Evolutionary conservation across 352 stramenopile genomes (phyloP), one percentile per base, ranked within the genome.

Genomic region (Pythium chondricola): DNA sequence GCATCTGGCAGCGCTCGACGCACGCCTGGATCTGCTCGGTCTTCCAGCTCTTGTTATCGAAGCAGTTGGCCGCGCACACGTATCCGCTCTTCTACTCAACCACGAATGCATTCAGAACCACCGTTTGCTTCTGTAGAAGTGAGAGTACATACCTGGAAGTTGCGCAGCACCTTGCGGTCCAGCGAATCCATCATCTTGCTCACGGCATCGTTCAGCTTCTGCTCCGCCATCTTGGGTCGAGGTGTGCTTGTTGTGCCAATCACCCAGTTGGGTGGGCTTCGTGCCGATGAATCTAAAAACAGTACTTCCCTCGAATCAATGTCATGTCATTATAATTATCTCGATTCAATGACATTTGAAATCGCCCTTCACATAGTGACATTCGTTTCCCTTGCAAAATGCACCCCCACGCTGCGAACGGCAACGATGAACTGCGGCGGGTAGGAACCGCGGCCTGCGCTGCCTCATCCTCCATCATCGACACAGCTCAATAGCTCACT

Each of bases 1-100:
- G 83, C 65, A 83, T 74, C 56, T 94, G 83, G 51, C 83, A 94
- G 41, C 80, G 80, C 65, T 94, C 78, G 32, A 94, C 81, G 52
- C 78, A 88, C n/a, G 65, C 44, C 53, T 87, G 74, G 27, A 94
- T 31, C 60, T 94, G 83, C 44, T 94, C 78, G 4, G 81, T 75
- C 41, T 59, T 83, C 65, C 67, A 81, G 52, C 49, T 68, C 58
- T 85, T 90, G 74, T 90, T 87, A 57, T 94, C 83, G 38, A 94
- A 93, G 54, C 80, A 87, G 45, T 93, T 90, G 50, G 80, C 83
- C n/a, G 76, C 82, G 54, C 83, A 92, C 46, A 91, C 56, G 54
- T 94, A 94, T 21, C 76, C 74, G 25, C 78, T 67, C 58, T 83
- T 83, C 74, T 93, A 58, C n/a, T 49, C 27, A n/a, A 38, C 35